phyloP scores from a whole-genome alignment of 805 yeast genomes.

The Candida endomychidarum region DNA sequence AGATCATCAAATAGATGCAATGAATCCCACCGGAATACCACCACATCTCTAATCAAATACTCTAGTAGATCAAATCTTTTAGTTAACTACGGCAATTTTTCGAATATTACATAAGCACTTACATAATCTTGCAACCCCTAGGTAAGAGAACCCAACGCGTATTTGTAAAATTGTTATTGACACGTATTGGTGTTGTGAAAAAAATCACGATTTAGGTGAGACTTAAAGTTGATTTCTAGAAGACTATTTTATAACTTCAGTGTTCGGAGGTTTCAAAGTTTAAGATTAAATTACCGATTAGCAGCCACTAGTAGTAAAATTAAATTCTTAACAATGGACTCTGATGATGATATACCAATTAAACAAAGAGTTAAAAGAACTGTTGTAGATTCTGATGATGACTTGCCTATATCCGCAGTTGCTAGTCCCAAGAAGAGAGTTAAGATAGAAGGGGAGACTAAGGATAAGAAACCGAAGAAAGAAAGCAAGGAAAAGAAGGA shows the following conservation, averaged over 20 bases:
- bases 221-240: conserved; percentile 1
- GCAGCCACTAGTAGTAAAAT: background rate
- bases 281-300: conserved; percentile 1
- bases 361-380: conserved; percentile 16
- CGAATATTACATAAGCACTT: no score
- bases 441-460: conserved; percentile 1
- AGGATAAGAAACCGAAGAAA: conserved; percentile 3
- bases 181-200: no score
- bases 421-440: conserved; percentile 1
- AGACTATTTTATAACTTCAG: background rate
- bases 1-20: no score
- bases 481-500: conserved; percentile 5
- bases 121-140: no score
- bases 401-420: conserved; percentile 16
- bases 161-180: no score
- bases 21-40: no score
- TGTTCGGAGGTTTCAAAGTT: background rate
- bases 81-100: no score
- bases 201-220: no score
- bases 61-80: no score
- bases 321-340: conserved; percentile 18
- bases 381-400: conserved; percentile 11
- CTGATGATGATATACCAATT: conserved; percentile 25
- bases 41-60: no score
- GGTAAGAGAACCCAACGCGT: no score